Evolutionary conservation across 2,329 filamentous ascomycete genomes (phyloP).

Genomic region (Diaporthe aspalathi): DNA sequence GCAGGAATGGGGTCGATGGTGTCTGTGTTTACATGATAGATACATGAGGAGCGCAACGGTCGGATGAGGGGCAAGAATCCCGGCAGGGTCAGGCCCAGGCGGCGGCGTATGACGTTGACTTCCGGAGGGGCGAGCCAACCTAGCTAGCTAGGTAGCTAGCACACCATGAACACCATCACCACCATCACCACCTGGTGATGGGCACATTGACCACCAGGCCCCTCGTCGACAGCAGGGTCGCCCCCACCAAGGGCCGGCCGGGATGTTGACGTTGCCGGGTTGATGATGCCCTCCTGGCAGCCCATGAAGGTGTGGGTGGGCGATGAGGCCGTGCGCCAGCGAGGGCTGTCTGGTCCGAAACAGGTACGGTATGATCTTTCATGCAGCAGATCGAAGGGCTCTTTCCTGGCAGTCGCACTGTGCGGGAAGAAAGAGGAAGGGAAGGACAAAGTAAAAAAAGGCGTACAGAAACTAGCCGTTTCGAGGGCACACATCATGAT

Average conservation of each 20-base stretch:
- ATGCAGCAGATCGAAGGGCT: slow-evolving; percentile 22
- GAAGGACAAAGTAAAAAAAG: background rate
- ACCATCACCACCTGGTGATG: background rate
- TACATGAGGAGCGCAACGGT: slow-evolving; percentile 13
- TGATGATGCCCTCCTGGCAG: slow-evolving; percentile 2
- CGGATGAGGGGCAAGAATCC: background rate
- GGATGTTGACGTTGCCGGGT: background rate
- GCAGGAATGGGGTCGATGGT: background rate
- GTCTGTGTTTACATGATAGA: too few relatives aligned
- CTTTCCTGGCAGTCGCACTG: background rate
- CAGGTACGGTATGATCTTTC: slow-evolving; percentile 35
- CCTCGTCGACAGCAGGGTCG: background rate
- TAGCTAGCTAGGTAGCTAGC: too few relatives aligned
- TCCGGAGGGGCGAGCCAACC: background rate
- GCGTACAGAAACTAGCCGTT: background rate
- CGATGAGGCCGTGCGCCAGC: slow-evolving; percentile 24
- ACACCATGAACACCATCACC: background rate
- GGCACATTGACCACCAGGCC: background rate
- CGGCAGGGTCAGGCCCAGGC: too few relatives aligned
- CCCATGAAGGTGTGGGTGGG: background rate
- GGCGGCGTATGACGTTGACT: slow-evolving; percentile 9
- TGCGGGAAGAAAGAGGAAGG: background rate
- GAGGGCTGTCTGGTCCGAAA: slow-evolving; percentile 35
- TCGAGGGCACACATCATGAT: slow-evolving; percentile 17
- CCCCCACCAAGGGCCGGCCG: slow-evolving; percentile 17